Evolutionary conservation across 164 flowering plant species (phyloP).

Genomic region (Macadamia integrifolia): DNA sequence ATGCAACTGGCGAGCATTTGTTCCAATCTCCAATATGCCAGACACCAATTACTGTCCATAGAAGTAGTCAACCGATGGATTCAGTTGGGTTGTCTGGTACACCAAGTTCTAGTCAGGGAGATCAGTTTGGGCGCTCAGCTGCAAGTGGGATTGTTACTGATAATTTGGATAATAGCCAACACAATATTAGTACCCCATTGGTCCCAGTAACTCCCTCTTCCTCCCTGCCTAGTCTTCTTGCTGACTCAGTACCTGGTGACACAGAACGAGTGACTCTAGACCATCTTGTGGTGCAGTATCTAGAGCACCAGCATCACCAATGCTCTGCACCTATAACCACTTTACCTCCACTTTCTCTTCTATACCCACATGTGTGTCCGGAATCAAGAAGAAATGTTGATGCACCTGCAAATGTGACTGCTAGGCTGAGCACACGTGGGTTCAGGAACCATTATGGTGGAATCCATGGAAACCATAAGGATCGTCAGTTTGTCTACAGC

Average conservation of each 20-base stretch:
- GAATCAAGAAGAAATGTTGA: slow-evolving; percentile 81
- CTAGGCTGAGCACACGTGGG: slow-evolving; percentile 77
- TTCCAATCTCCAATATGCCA: slow-evolving; percentile 50
- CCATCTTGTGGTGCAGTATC: slow-evolving; percentile 82
- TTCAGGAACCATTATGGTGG: slow-evolving; percentile 66
- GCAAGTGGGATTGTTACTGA: slow-evolving; percentile 27
- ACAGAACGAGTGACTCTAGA: slow-evolving; percentile 78
- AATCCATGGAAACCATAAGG: slow-evolving; percentile 64
- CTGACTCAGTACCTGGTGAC: slow-evolving; percentile 45
- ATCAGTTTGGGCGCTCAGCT: slow-evolving; percentile 28
- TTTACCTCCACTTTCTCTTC: slow-evolving; percentile 88
- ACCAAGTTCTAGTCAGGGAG: slow-evolving; percentile 41
- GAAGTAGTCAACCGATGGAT: slow-evolving; percentile 37
- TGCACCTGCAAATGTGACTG: slow-evolving; percentile 84
- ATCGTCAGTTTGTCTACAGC: slow-evolving; percentile 91
- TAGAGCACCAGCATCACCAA: slow-evolving; percentile 97
- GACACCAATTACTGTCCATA: slow-evolving; percentile 44
- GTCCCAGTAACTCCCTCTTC: slow-evolving; percentile 29
- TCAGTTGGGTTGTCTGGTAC: slow-evolving; percentile 32
- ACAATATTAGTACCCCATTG: slow-evolving; percentile 16
- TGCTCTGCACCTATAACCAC: slow-evolving; percentile 97
- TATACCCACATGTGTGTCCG: slow-evolving; percentile 92
- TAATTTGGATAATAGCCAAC: slow-evolving; percentile 42
- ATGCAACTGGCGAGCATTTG: slow-evolving; percentile 45
- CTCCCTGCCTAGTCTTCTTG: slow-evolving; percentile 34